A percentile compares a stretch with the other conserved stretches of the same genome.
phyloP scores from a whole-genome alignment of 2,329 filamentous ascomycete genomes.

The Incumbomyces delicatus region DNA sequence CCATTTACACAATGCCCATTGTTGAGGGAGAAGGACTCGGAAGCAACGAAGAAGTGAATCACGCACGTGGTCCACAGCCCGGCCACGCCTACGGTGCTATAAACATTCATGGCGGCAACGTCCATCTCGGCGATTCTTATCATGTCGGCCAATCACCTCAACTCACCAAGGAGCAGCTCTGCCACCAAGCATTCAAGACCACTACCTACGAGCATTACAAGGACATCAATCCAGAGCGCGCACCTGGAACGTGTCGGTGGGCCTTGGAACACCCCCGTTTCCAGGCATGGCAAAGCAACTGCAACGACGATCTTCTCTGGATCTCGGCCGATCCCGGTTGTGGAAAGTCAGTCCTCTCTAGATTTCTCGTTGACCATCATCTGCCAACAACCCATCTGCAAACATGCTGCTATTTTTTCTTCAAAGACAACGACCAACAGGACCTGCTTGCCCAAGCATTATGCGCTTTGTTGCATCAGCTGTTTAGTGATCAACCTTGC shows the following conservation, averaged over 20 bases:
- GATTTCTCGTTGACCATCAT: constrained; percentile 25
- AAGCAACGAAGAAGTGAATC: too few species aligned
- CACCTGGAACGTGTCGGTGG: constrained; percentile 25
- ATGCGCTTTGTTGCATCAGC: constrained; percentile 29
- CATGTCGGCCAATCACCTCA: not conserved
- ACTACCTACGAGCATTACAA: constrained; percentile 22
- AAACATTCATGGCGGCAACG: too few species aligned
- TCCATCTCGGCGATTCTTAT: too few species aligned
- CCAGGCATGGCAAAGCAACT: constrained; percentile 19
- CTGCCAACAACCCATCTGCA: constrained; percentile 10
- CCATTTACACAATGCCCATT: too few species aligned
- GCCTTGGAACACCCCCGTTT: constrained; percentile 21
- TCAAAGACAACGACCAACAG: constrained; percentile 28
- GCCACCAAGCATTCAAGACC: constrained; percentile 22
- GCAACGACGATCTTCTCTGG: constrained; percentile 25
- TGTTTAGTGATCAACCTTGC: constrained; percentile 22
- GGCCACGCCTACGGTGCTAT: too few species aligned
- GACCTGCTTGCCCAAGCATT: constrained; percentile 23
- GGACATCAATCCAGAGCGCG: constrained; percentile 24
- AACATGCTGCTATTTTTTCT: constrained; percentile 29
- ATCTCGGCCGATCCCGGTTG: constrained; percentile 31
- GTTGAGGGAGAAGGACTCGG: too few species aligned
- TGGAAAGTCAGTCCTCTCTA: constrained; percentile 30
- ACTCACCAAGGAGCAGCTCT: constrained; percentile 14
- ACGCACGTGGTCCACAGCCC: too few species aligned